These are phyloP conservation scores for Clonostachys chloroleuca DNA, from an alignment of 2,329 filamentous ascomycete species.

Conservation along the genomic window DNA sequence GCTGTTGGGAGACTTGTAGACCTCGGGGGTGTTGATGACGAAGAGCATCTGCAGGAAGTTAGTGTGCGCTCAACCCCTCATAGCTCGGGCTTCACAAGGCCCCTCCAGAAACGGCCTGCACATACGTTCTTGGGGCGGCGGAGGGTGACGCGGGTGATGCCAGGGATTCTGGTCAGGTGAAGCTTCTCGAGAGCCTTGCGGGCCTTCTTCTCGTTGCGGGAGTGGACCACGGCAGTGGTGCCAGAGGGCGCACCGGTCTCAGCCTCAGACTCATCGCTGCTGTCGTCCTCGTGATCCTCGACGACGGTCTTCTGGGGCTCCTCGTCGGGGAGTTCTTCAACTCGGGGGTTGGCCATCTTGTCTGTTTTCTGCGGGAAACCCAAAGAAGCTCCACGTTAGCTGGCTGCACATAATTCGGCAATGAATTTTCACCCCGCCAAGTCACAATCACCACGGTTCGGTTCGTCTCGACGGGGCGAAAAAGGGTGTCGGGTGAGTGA, in stretches of 20 bases:
- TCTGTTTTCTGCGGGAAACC: conserved; percentile 22
- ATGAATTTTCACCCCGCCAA: not conserved
- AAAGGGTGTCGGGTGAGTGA: conserved; percentile 1
- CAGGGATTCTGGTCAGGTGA: conserved; percentile 90
- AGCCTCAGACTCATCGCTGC: conserved; percentile 71
- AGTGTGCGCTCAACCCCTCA: conserved; percentile 3
- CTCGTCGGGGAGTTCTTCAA: conserved; percentile 96
- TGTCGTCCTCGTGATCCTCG: conserved; percentile 65
- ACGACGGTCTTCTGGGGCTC: conserved; percentile 77
- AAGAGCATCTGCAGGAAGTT: conserved; percentile 75
- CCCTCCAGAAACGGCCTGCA: conserved; percentile 19
- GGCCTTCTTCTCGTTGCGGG: conserved; percentile 99
- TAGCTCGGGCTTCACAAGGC: not conserved
- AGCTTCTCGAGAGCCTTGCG: conserved; percentile 99
- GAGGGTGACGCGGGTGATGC: conserved; percentile 97
- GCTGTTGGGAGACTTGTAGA: conserved; percentile 98
- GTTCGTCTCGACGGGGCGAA: not conserved
- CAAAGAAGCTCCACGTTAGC: conserved; percentile 13
- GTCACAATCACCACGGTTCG: not conserved
- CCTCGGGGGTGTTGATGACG: conserved; percentile 99
- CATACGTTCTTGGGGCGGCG: conserved; percentile 98
- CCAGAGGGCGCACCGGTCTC: conserved; percentile 82
- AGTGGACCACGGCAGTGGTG: conserved; percentile 87
- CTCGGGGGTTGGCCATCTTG: conserved; percentile 94
- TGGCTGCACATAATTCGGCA: not conserved